Evolutionary conservation across 345 rosid species (phyloP), one percentile per base, ranked within the genome.

Genomic region (Conringia planisiliqua): DNA sequence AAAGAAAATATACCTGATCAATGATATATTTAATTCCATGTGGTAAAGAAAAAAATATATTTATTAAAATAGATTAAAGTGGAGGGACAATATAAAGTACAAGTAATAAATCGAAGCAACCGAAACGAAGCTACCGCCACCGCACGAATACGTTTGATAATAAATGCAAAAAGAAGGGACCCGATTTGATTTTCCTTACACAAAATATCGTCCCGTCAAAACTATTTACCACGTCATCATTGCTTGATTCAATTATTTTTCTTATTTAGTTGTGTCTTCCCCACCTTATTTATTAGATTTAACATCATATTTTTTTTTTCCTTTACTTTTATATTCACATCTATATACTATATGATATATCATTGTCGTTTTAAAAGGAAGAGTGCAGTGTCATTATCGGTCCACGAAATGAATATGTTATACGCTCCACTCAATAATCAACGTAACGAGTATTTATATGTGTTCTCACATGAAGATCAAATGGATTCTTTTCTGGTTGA

Each of bases 121-220:
- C 56, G 30, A 72, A 72, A 38, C 27, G 38, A 62, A 72, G 76
- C 76, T 72, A 71, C 76, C 42, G 80, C 76, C 80, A 77, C 80
- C 77, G 68, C 76, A 77, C 77, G 76, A 71, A 71, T 71, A 48
- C 57, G 72, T 65, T 76, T 63, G 56, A 59, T 40, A 40, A n/a
- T 71, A 48, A 77, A 77, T 77, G 72, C 72, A 54, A 50, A 70
- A 56, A 65, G 6, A 20, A 33, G 55, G 76, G 72, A 33, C 66
- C 75, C 75, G 71, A 8, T 20, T 77, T 70, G 76, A 77, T 77
- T 64, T 70, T 47, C 58, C 67, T 56, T 55, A 18, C 72, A 58
- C 52, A 52, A 76, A 61, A 62, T 54, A 76, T 70, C 52, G 32
- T 70, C 70, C 36, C 29, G 13, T 75, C 47, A 16, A 32, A 24